Conservation (phyloP, 192 early-diverging fungal genomes). For the Mortierella claussenii region DNA sequence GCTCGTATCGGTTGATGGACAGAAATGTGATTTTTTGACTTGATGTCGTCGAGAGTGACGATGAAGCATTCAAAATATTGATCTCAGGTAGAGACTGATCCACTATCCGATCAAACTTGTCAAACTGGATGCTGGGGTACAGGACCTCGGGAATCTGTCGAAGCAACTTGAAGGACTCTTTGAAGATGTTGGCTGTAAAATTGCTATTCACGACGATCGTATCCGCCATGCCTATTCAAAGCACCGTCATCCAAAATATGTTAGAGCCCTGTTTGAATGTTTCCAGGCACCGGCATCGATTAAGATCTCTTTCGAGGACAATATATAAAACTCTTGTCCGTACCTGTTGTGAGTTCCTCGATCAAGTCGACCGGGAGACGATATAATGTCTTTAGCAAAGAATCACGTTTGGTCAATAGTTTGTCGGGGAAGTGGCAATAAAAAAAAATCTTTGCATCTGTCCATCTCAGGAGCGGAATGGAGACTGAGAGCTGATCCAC, state of each 20-base stretch:
- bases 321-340: background rate
- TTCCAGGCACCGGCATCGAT: background rate
- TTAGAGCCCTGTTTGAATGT: background rate
- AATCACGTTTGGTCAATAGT: constrained; percentile 73
- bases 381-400: constrained; percentile 74
- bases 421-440: constrained; percentile 98
- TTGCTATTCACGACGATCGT: constrained; percentile 92
- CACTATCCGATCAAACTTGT: constrained; percentile 72
- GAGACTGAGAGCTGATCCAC: constrained; percentile 91
- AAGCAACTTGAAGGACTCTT: constrained; percentile 75
- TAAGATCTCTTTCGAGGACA: no score
- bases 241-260: background rate
- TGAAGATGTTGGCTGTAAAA: constrained; percentile 84
- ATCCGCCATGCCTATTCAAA: constrained; percentile 81
- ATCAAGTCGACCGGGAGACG: constrained; percentile 84
- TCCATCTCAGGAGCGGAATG: constrained; percentile 81
- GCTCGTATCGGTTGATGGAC: constrained; percentile 97
- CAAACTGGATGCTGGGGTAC: constrained; percentile 85
- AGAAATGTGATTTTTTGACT: constrained; percentile 58
- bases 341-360: constrained; percentile 88
- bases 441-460: constrained; percentile 82
- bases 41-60: constrained; percentile 19
- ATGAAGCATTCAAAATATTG: constrained; percentile 52
- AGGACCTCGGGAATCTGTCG: constrained; percentile 73
- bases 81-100: constrained; percentile 66